phyloP scores from a whole-genome alignment of 129 eudicot species.

The Lactuca sativa region DNA sequence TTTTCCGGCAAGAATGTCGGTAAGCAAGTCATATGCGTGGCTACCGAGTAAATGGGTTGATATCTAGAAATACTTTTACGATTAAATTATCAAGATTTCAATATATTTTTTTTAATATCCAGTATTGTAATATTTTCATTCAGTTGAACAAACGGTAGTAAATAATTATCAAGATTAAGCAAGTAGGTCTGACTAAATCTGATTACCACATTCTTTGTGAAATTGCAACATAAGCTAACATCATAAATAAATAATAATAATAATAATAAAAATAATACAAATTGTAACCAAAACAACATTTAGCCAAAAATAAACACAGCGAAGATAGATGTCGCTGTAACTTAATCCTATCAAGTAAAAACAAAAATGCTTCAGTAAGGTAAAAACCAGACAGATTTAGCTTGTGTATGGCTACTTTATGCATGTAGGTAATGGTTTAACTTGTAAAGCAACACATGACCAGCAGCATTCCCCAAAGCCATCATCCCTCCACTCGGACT shows the following conservation, averaged over 20 bases:
- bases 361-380: neutral
- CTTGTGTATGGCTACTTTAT: slow-evolving; percentile 16
- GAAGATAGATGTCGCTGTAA: neutral
- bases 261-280: neutral
- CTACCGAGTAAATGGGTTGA: slow-evolving; percentile 20
- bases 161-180: no score
- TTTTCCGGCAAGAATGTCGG: slow-evolving; percentile 85
- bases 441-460: slow-evolving; percentile 78
- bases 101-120: no score
- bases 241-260: no score
- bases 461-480: slow-evolving; percentile 89
- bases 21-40: slow-evolving; percentile 69
- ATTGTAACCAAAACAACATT: neutral
- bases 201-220: no score
- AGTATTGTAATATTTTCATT: no score
- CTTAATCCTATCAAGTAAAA: neutral
- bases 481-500: slow-evolving; percentile 93
- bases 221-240: no score
- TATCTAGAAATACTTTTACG: no score
- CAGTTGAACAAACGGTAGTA: no score
- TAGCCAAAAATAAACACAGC: neutral
- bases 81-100: no score
- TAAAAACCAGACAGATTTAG: neutral
- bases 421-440: slow-evolving; percentile 85
- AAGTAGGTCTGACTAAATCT: no score